These are phyloP conservation scores for Flaveria floridana DNA, from an alignment of 140 eudicot genomes.

Conservation along the genomic window DNA sequence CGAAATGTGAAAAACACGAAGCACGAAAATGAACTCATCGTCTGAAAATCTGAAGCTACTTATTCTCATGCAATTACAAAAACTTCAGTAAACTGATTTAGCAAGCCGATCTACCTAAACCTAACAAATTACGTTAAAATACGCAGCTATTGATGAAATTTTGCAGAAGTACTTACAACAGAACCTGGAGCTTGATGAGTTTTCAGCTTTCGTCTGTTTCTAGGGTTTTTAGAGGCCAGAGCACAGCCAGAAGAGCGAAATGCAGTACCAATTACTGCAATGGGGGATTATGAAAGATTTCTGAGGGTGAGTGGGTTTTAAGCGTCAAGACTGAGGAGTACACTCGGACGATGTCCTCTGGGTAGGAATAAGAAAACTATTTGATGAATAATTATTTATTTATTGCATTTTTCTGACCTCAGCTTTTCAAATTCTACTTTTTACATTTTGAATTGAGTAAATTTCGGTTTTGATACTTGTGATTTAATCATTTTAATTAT, in stretches of 20 bases:
- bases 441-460: too few relatives aligned
- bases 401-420: not conserved
- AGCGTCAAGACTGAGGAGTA: conserved; percentile 6
- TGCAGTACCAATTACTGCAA: conserved; percentile 1
- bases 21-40: not conserved
- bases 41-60: not conserved
- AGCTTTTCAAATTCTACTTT: too few relatives aligned
- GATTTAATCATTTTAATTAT: too few relatives aligned
- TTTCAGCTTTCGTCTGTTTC: conserved; percentile 15
- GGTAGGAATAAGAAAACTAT: not conserved
- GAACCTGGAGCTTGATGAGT: conserved; percentile 18
- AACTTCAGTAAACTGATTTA: not conserved
- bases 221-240: conserved; percentile 21
- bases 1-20: conserved; percentile 7
- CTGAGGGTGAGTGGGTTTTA: not conserved
- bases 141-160: conserved; percentile 6
- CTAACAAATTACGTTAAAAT: not conserved
- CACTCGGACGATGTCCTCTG: not conserved
- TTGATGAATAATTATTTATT: conserved; percentile 4
- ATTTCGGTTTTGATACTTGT: too few relatives aligned
- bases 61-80: not conserved
- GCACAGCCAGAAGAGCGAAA: conserved; percentile 3
- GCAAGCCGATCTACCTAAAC: conserved; percentile 24
- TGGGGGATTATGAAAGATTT: not conserved
- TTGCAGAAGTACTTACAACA: conserved; percentile 26